Evolutionary conservation across 2,329 filamentous ascomycete genomes (phyloP), one percentile per base, ranked within the genome.

Genomic region (Pseudophaeomoniella oleicola): DNA sequence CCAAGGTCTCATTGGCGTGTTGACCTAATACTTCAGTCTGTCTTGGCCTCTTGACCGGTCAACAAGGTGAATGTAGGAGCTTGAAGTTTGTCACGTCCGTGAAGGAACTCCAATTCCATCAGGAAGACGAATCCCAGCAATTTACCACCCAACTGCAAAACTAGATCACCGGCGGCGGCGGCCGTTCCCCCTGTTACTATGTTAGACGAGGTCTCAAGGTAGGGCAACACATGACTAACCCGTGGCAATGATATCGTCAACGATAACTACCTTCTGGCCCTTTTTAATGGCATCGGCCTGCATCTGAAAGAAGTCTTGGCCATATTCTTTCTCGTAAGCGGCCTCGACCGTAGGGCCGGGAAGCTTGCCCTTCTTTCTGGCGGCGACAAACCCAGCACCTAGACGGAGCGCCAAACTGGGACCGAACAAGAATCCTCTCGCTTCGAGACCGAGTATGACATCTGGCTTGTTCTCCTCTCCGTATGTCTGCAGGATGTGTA

Each of bases 241-340:
- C 46, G 90, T 98, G 39, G 90, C 90, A 64, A 98, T 96, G 54
- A 98, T 93, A 58, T 98, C 90, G 60, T 98, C 90, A 19, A 98
- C 86, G 46, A 98, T 72, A 43, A 98, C 66, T 39, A 94, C 88
- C 59, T 80, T 87, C 65, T 94, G 84, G 22, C 87, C 87, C 36
- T 75, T 70, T 63, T 81, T 78, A 52, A 98, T 78, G 32, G 80
- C 79, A 59, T 81, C 86, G 47, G 72, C 67, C 67, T 98, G 90
- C 68, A 98, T 92, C 71, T 96, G 84, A 67, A 98, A 96, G 56
- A 79, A 79, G 59, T 98, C 90, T 60, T 78, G 72, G 44, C 90
- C 90, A 55, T 98, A 98, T 62, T 98, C 90, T 71, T 98, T 98
- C 62, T 86, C 68, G 60, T 85, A 98, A 48, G 72, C 71, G 46